Percentiles rank a stretch among this genome's conserved stretches.
Evolutionary conservation across 768 basidiomycete genomes (phyloP).

Genomic region (Boletus pseudo-olivaceus): DNA sequence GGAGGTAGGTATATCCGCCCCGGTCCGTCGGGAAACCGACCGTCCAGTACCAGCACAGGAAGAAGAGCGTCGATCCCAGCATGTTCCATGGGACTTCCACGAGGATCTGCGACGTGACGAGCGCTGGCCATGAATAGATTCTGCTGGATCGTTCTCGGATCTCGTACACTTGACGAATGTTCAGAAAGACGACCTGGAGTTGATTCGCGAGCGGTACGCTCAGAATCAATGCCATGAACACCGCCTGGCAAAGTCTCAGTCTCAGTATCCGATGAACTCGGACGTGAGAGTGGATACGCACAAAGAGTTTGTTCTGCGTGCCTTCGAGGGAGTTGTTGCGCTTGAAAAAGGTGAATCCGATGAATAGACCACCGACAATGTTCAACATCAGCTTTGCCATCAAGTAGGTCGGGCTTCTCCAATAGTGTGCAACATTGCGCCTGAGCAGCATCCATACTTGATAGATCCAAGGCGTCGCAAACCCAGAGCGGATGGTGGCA

Average conservation of each 20-base stretch:
- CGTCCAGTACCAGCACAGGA: slow-evolving; percentile 69
- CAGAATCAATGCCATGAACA: slow-evolving; percentile 54
- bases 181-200: slow-evolving; percentile 58
- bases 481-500: slow-evolving; percentile 40
- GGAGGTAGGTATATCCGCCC: slow-evolving; percentile 58
- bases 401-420: slow-evolving; percentile 58
- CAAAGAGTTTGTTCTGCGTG: slow-evolving; percentile 65
- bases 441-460: slow-evolving; percentile 44
- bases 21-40: slow-evolving; percentile 54
- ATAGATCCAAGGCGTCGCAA: slow-evolving; percentile 51
- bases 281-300: slow-evolving; percentile 30
- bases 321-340: slow-evolving; percentile 52
- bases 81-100: slow-evolving; percentile 64
- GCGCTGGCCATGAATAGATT: slow-evolving; percentile 64
- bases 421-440: slow-evolving; percentile 46
- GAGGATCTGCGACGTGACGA: slow-evolving; percentile 52
- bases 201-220: slow-evolving; percentile 57
- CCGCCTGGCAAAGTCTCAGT: slow-evolving; percentile 33
- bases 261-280: neutral
- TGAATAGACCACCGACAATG: slow-evolving; percentile 51
- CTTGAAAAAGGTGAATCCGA: slow-evolving; percentile 62
- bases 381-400: slow-evolving; percentile 57
- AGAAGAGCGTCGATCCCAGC: slow-evolving; percentile 53
- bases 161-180: slow-evolving; percentile 59
- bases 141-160: slow-evolving; percentile 61